A percentile compares a stretch with the other conserved stretches of the same genome.
Evolutionary conservation across 306 rosid species (phyloP).

Genomic region (Trifolium dubium): DNA sequence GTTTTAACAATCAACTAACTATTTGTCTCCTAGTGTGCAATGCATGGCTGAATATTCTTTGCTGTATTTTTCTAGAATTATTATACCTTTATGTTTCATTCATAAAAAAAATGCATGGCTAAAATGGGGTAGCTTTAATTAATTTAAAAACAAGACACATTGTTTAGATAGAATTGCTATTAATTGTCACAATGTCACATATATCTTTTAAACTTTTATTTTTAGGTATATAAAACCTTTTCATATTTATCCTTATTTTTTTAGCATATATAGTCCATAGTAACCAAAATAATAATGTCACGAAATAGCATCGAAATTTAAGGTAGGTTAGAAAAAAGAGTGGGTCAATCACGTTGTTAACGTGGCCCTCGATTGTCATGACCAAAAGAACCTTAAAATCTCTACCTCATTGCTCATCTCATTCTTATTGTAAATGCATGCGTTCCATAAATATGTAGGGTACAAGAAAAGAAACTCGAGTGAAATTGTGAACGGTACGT

Average conservation of each 20-base stretch:
- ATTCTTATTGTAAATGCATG: background rate
- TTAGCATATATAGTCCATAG: background rate
- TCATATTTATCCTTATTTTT: background rate
- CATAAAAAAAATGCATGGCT: background rate
- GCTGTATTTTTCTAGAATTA: background rate
- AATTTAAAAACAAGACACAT: background rate
- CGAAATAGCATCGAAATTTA: constrained; percentile 18
- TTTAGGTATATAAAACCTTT: too few relatives aligned
- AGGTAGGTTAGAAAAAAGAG: constrained; percentile 12
- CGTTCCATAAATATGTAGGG: background rate
- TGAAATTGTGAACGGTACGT: background rate
- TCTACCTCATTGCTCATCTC: background rate
- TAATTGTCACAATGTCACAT: too few relatives aligned
- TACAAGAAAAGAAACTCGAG: background rate
- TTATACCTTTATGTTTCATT: background rate
- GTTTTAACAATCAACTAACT: background rate
- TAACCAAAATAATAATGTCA: background rate
- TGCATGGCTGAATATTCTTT: constrained; percentile 3
- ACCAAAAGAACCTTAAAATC: background rate
- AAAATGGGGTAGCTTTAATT: constrained; percentile 1
- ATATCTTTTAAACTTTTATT: too few relatives aligned
- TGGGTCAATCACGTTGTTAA: constrained; percentile 40
- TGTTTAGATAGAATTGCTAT: too few relatives aligned
- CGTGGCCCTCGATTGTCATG: constrained; percentile 12
- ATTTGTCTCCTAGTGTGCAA: constrained; percentile 22